These are phyloP conservation scores for Aspergillus latus DNA, from an alignment of 2,329 filamentous ascomycete genomes.

Conservation along the genomic window DNA sequence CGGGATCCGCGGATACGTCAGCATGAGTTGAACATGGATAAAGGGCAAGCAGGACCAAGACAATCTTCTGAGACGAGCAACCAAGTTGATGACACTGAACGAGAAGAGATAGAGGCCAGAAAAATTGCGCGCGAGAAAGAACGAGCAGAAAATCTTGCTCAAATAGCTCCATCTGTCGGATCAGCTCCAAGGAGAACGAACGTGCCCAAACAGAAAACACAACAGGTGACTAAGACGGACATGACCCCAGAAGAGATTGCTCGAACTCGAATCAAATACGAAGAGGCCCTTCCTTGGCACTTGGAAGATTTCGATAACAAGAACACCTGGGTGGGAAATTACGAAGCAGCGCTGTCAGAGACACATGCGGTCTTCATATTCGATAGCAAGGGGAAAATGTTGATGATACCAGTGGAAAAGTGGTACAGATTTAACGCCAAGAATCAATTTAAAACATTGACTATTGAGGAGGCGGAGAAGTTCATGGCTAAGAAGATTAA, in stretches of 20 bases:
- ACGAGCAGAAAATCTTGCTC: constrained; percentile 80
- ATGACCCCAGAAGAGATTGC: constrained; percentile 71
- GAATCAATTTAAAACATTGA: constrained; percentile 69
- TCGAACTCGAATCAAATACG: constrained; percentile 68
- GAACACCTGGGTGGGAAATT: constrained; percentile 89
- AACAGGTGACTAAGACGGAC: constrained; percentile 81
- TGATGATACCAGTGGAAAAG: constrained; percentile 89
- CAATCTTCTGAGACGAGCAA: constrained; percentile 38
- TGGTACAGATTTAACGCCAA: constrained; percentile 70
- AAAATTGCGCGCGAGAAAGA: constrained; percentile 81
- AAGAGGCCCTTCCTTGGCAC: constrained; percentile 95
- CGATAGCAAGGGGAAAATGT: constrained; percentile 68
- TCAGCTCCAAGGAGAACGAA: constrained; percentile 67
- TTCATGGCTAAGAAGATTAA: constrained; percentile 76
- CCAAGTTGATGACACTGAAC: constrained; percentile 66
- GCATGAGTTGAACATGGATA: constrained; percentile 57
- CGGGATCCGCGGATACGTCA: constrained; percentile 70
- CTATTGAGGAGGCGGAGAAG: constrained; percentile 81
- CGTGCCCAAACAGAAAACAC: constrained; percentile 72
- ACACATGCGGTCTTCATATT: constrained; percentile 75
- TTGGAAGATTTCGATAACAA: constrained; percentile 95
- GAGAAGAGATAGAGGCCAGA: constrained; percentile 57
- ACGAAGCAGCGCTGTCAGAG: constrained; percentile 84
- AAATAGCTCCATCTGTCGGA: constrained; percentile 82
- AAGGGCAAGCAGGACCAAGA: constrained; percentile 38